Percentiles rank a stretch among this genome's conserved stretches.
phyloP scores from a whole-genome alignment of 2,329 filamentous ascomycete genomes.

The Stromatinia cepivora region DNA sequence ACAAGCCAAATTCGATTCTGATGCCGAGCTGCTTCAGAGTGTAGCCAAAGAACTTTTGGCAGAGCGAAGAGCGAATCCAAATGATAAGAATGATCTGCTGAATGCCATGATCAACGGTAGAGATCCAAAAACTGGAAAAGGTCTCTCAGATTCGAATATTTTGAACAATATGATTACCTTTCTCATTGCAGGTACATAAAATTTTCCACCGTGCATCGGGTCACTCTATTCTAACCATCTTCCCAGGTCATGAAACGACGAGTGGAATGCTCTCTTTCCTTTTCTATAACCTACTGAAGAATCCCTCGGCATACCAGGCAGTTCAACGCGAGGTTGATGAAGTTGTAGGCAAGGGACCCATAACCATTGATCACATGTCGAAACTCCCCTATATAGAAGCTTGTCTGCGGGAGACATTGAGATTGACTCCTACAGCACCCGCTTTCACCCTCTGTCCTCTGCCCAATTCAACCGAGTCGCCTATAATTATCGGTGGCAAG shows the following conservation, averaged over 20 bases:
- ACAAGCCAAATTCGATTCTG: slow-evolving; percentile 50
- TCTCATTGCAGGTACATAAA: slow-evolving; percentile 50
- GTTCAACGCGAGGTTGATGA: slow-evolving; percentile 55
- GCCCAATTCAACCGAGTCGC: slow-evolving; percentile 39
- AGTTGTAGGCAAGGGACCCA: slow-evolving; percentile 50
- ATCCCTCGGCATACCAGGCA: slow-evolving; percentile 48
- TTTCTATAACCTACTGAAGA: slow-evolving; percentile 54
- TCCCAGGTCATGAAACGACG: slow-evolving; percentile 66
- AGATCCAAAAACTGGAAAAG: slow-evolving; percentile 66
- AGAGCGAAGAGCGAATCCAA: slow-evolving; percentile 55
- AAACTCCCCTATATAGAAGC: slow-evolving; percentile 66
- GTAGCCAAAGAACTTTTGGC: slow-evolving; percentile 54
- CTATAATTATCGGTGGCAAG: slow-evolving; percentile 43
- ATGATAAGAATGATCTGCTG: slow-evolving; percentile 66
- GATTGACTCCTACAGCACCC: slow-evolving; percentile 44
- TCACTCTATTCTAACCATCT: slow-evolving; percentile 46
- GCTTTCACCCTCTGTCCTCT: slow-evolving; percentile 52
- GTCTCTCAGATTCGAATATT: slow-evolving; percentile 62
- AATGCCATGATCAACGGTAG: slow-evolving; percentile 67
- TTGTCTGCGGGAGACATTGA: slow-evolving; percentile 65
- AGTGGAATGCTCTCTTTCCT: slow-evolving; percentile 52
- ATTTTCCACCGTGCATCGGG: slow-evolving; percentile 14
- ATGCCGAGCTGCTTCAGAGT: slow-evolving; percentile 50
- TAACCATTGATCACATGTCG: slow-evolving; percentile 50
- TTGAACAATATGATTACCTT: slow-evolving; percentile 73